These are phyloP conservation scores for Aspergillus jensenii DNA, from an alignment of 2,329 filamentous ascomycete species.

Conservation along the genomic window DNA sequence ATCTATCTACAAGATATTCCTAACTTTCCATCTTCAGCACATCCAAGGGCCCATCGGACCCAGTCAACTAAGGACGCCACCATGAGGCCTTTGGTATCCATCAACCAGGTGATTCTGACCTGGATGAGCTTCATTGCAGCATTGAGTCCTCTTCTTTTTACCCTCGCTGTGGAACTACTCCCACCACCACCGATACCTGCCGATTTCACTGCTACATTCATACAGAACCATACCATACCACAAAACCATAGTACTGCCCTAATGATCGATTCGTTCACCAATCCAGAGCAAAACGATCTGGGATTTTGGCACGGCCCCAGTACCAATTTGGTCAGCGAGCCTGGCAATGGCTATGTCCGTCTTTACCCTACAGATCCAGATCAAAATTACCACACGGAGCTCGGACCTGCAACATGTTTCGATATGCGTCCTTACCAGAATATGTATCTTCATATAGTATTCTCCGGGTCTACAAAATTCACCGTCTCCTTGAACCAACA, in stretches of 20 bases:
- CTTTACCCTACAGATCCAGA: slow-evolving; percentile 62
- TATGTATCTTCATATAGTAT: slow-evolving; percentile 65
- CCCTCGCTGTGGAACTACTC: not conserved
- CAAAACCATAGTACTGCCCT: slow-evolving; percentile 13
- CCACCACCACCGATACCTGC: slow-evolving; percentile 5
- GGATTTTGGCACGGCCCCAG: slow-evolving; percentile 67
- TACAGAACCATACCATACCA: not conserved
- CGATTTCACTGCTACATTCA: not conserved
- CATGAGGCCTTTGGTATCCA: not conserved
- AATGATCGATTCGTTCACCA: slow-evolving; percentile 63
- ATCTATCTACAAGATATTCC: not conserved
- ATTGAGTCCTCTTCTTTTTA: not conserved
- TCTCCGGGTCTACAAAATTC: slow-evolving; percentile 62
- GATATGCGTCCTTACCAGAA: slow-evolving; percentile 56
- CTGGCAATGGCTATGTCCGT: slow-evolving; percentile 53
- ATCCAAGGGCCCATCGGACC: not conserved
- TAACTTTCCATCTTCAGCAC: not conserved
- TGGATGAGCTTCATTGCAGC: not conserved
- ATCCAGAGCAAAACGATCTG: slow-evolving; percentile 56
- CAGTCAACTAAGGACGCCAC: not conserved
- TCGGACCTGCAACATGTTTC: slow-evolving; percentile 53
- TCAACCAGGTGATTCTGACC: not conserved
- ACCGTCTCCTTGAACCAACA: slow-evolving; percentile 66
- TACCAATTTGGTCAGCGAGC: slow-evolving; percentile 56
- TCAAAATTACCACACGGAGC: slow-evolving; percentile 61